Base-by-base conservation (phyloP, 2,329 filamentous ascomycete genomes). In the Aspergillus fijiensis region DNA sequence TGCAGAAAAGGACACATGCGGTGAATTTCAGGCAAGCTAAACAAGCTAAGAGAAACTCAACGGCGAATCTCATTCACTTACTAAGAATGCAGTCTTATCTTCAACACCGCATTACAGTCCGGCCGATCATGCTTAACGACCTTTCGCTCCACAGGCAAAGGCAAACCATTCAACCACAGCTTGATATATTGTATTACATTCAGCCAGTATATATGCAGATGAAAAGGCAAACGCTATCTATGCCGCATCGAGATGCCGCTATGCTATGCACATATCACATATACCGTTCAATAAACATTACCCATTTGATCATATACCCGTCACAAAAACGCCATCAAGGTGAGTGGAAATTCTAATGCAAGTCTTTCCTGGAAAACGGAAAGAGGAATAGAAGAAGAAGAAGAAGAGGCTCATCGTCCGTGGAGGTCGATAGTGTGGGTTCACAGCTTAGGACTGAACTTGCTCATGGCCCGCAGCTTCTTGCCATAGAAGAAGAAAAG, bases 401-500 rank as follows among this genome's bases (percentile, higher is more conserved):
- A 27, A 27, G n/a, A 12, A 19, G 25, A 42, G 27, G 14, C 35
- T 11, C 23, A 14, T 33, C 7, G 25, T 47, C 27, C 16, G 21
- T n/a, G 16, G 42, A 42, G 21, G 11, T 50, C 11, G n/a, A 21
- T 49, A 27, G 16, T n/a, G 9, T 21, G 23, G 23, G 23, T 27
- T 61, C 54, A 68, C n/a, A 69, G 60, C 59, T 68, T 69, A 4
- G 71, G 71, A 25, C 67, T 67, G 59, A 72, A 83, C 62, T 75
- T 74, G 70, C 79, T 82, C 72, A 70, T 79, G 9, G 63, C 72
- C 64, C 81, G 73, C 65, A 83, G 71, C 60, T 51, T 70, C 62
- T 75, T 74, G 0, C 81, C 81, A 68, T 76, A 82, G 49, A 70
- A 72, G 72, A 78, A 82, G 63, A 83, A 72, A 59, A 82, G 59